Evolutionary conservation across 192 early-diverging fungal species (phyloP), one percentile per base, ranked within the genome.

Genomic region (Pilobolus umbonatus): DNA sequence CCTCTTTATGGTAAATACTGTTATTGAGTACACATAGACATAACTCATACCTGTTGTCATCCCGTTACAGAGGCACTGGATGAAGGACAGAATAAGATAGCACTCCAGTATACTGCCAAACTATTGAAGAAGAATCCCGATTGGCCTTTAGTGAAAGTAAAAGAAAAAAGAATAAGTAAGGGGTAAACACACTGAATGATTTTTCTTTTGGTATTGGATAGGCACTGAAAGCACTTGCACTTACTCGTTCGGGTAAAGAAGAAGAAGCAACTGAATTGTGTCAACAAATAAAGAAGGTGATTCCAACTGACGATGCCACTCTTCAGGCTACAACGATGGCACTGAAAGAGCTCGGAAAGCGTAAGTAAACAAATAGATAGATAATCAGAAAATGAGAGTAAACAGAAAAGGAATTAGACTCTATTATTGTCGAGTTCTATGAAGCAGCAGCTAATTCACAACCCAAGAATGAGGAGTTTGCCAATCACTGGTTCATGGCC

Each of bases 401-500:
- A 38, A 38, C 10, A 38, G 15, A 38, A 15, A 2, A 15, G 15
- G 2, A 38, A 38, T 26, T 60, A 90, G 83, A 74, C 43, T 73
- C 86, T 8, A 80, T 85, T 17, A 82, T 95, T 42, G 77, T 84
- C 31, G 79, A 82, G 24, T 58, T 94, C 2, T 95, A 95, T 61
- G 80, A 81, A 39, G 81, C 72, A 12, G 90, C 89, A 5, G 79
- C 74, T 22, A 73, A 69, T 36, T 35, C 58, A 7, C 63, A 74
- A 32, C 86, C 90, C 12, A 72, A 77, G 19, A 86, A 89, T 51
- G 88, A 91, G 60, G 83, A 88, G 46, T 67, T 89, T 29, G 82
- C 76, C 9, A 82, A 74, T 40, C 85, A 91, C 50, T 82, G 84
- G 80, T 95, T 90, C 67, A 91, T 95, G 89, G 84, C 84, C 0